These are phyloP conservation scores for Saturnispora silvae DNA, from an alignment of 805 yeast species.

Conservation along the genomic window DNA sequence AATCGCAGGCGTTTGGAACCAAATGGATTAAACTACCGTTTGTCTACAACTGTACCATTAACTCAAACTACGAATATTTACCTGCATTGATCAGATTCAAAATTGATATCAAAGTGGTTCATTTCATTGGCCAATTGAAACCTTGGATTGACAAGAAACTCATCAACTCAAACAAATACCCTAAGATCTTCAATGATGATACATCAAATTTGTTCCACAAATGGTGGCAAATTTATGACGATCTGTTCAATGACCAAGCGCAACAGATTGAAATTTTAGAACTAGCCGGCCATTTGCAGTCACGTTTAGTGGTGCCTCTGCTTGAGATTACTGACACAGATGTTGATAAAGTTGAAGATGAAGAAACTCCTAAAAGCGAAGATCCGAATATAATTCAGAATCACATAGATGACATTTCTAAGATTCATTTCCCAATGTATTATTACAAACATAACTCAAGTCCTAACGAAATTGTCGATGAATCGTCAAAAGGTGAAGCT, in stretches of 20 bases:
- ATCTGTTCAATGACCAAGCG: constrained; percentile 11
- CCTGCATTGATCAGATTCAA: constrained; percentile 24
- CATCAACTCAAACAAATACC: constrained; percentile 8
- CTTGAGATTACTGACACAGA: neutral
- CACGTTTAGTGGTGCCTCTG: neutral
- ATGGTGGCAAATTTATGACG: constrained; percentile 25
- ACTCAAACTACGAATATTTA: constrained; percentile 26
- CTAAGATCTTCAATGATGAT: constrained; percentile 13
- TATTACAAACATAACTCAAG: constrained; percentile 15
- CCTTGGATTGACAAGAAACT: constrained; percentile 20
- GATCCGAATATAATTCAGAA: neutral
- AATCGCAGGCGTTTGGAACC: constrained; percentile 14
- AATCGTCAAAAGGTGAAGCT: constrained; percentile 24
- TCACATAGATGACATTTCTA: neutral
- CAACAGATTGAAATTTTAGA: constrained; percentile 16
- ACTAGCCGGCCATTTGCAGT: constrained; percentile 17
- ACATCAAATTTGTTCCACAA: constrained; percentile 13
- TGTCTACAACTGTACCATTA: constrained; percentile 66
- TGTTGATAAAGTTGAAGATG: neutral
- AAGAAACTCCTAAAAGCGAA: neutral
- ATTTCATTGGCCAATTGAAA: constrained; percentile 60
- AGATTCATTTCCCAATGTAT: constrained; percentile 17
- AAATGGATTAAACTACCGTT: constrained; percentile 72
- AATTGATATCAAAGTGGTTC: constrained; percentile 39
- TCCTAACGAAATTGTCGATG: constrained; percentile 9